These are phyloP conservation scores for Cutaneotrichosporon spelunceum DNA, from an alignment of 1,284 basidiomycete genomes.

Conservation along the genomic window DNA sequence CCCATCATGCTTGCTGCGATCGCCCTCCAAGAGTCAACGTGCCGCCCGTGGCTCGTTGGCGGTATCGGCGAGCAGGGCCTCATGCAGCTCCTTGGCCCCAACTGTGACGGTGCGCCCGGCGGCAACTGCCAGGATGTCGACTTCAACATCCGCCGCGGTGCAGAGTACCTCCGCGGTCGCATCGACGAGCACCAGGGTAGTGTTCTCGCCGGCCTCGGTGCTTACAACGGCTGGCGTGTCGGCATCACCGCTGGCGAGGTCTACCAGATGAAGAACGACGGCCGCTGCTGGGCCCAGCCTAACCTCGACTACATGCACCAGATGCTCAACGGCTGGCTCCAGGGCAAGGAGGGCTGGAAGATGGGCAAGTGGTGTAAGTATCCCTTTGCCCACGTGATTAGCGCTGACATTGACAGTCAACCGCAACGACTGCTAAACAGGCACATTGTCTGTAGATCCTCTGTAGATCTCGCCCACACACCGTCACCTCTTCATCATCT, in stretches of 20 bases:
- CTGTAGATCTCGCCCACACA: background rate
- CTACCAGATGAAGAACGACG: constrained; percentile 11
- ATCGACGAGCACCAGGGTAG: constrained; percentile 57
- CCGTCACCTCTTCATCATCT: background rate
- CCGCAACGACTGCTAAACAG: constrained; percentile 3
- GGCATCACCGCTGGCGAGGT: constrained; percentile 61
- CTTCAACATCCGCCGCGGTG: constrained; percentile 58
- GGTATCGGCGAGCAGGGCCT: constrained; percentile 67
- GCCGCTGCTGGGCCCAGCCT: constrained; percentile 64
- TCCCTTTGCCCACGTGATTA: background rate
- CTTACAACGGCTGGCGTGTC: constrained; percentile 73
- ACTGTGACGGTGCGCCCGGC: constrained; percentile 65
- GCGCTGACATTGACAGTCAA: constrained; percentile 1
- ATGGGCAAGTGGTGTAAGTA: constrained; percentile 61
- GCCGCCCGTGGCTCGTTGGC: constrained; percentile 36
- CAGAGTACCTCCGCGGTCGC: constrained; percentile 28
- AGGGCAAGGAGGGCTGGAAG: constrained; percentile 61
- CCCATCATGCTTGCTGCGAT: constrained; percentile 76
- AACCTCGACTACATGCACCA: constrained; percentile 63
- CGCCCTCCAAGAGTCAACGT: constrained; percentile 75
- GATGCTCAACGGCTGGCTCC: constrained; percentile 74
- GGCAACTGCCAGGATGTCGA: constrained; percentile 53
- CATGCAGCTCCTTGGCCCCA: constrained; percentile 79
- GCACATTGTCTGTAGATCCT: background rate
- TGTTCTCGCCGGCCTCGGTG: constrained; percentile 62